Conservation (phyloP, 2,329 filamentous ascomycete species). For the Aurifilum marmelostoma region DNA sequence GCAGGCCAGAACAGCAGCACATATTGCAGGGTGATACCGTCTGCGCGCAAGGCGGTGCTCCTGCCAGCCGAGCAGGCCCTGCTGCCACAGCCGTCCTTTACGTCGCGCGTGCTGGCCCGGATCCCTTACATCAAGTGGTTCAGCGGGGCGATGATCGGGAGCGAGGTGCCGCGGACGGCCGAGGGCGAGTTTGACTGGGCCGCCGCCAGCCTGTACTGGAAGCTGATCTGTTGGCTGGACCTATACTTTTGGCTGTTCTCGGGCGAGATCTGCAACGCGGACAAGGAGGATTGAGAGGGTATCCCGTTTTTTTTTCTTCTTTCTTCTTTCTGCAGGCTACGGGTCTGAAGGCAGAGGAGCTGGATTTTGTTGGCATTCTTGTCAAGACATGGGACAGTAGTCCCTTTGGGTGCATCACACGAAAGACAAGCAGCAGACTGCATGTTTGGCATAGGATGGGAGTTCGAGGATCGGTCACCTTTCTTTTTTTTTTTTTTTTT, state of each 20-base stretch:
- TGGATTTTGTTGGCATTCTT: no score
- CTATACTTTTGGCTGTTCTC: constrained; percentile 61
- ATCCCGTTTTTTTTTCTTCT: no score
- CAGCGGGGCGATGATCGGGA: constrained; percentile 72
- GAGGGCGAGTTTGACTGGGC: constrained; percentile 79
- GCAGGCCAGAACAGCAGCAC: constrained; percentile 37
- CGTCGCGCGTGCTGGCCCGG: constrained; percentile 65
- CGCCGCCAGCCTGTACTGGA: constrained; percentile 68
- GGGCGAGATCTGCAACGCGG: constrained; percentile 59
- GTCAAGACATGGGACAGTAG: not conserved
- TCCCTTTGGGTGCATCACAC: constrained; percentile 1
- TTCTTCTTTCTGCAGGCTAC: no score
- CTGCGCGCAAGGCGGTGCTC: constrained; percentile 66
- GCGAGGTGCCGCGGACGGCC: constrained; percentile 73
- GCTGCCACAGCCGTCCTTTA: constrained; percentile 67
- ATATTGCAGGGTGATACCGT: constrained; percentile 67
- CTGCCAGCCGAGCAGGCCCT: constrained; percentile 72
- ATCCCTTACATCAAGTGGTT: constrained; percentile 76
- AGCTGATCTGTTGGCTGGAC: constrained; percentile 66
- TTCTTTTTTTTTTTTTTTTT: not conserved
- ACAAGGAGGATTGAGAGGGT: constrained; percentile 59
- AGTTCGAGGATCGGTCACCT: not conserved
- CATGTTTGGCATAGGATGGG: constrained; percentile 13
- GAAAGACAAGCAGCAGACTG: not conserved
- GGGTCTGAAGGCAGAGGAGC: no score